Conservation (phyloP, 495 filamentous ascomycete species). For the Xylaria venustula region DNA sequence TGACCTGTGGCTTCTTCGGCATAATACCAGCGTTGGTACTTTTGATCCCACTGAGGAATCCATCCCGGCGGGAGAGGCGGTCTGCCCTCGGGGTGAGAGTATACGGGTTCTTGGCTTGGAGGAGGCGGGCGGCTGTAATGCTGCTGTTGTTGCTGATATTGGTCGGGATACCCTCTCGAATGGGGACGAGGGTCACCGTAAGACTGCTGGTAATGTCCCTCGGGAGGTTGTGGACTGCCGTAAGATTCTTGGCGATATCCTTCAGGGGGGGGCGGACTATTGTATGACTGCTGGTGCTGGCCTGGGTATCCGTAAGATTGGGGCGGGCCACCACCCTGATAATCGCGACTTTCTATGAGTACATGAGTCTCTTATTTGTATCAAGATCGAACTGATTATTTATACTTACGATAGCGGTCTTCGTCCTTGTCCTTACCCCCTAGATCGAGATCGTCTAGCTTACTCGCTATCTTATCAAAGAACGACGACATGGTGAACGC, state of each 20-base stretch:
- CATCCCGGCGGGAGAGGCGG: conserved; percentile 59
- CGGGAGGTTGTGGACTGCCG: conserved; percentile 7
- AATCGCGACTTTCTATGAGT: conserved; percentile 15
- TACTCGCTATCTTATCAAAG: conserved; percentile 25
- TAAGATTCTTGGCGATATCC: conserved; percentile 6
- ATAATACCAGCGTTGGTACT: conserved; percentile 58
- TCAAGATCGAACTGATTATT: not conserved
- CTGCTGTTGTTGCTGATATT: conserved; percentile 26
- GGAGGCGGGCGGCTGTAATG: conserved; percentile 31
- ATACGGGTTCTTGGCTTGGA: conserved; percentile 21
- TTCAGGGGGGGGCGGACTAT: not conserved
- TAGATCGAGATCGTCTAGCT: conserved; percentile 26
- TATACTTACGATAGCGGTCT: not conserved
- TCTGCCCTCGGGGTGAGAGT: conserved; percentile 44
- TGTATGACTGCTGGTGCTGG: not conserved
- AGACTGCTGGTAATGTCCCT: conserved; percentile 9
- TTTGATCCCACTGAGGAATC: conserved; percentile 59
- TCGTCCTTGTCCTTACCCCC: conserved; percentile 16
- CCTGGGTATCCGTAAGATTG: conserved; percentile 9
- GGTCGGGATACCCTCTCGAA: conserved; percentile 20
- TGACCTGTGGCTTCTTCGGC: conserved; percentile 58
- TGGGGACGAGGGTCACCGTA: conserved; percentile 14
- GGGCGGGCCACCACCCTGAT: conserved; percentile 11
- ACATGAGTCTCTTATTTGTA: not conserved
- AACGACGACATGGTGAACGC: conserved; percentile 26